Base-by-base conservation (phyloP, 768 basidiomycete genomes). In the Lactarius pseudohatsudake region DNA sequence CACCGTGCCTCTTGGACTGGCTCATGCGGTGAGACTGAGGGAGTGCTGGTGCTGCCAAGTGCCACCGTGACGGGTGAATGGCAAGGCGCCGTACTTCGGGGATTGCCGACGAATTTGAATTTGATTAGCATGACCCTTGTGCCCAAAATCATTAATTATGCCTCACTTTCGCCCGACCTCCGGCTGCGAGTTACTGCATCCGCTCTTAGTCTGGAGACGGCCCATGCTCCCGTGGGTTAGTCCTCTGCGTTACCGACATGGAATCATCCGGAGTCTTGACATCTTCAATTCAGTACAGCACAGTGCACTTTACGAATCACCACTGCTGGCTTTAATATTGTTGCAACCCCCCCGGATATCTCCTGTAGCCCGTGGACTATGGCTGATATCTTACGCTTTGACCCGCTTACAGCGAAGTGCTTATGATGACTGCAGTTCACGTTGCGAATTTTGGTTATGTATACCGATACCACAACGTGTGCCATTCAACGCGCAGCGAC, bases 1-100 rank as follows among this genome's bases (percentile, higher is more conserved):
- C 54, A 32, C 64, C 56, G 67, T 59, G 43, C 53, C 50, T 64
- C 26, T 59, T 54, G 61, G 61, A 63, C 68, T 67, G 61, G 65
- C 57, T 62, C 65, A 59, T 69, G 53, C 58, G 62, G 58, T 28
- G 50, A 22, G 11, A 20, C 22, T 15, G 26, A 26, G 11, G 26
- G 13, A 5, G 22, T 13, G 26, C 13, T 4, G 3, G 22, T 13
- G 11, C 47, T 53, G 50, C 47, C n/a, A 26, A n/a, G 22, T 50
- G 47, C 50, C 50, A 53, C 50, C 43, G 43, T 45, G 43, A n/a
- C 43, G 18, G 36, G 50, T 53, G 50, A 53, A 53, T 6, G 22
- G 50, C 22, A 26, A 53, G n/a, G 36, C 60, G 65, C 65, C 65
- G 34, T 34, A 20, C 16, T 57, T 66, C 65, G 65, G 65, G 65